Base-by-base conservation (phyloP, 768 basidiomycete species). In the Kwoniella dendrophila region DNA sequence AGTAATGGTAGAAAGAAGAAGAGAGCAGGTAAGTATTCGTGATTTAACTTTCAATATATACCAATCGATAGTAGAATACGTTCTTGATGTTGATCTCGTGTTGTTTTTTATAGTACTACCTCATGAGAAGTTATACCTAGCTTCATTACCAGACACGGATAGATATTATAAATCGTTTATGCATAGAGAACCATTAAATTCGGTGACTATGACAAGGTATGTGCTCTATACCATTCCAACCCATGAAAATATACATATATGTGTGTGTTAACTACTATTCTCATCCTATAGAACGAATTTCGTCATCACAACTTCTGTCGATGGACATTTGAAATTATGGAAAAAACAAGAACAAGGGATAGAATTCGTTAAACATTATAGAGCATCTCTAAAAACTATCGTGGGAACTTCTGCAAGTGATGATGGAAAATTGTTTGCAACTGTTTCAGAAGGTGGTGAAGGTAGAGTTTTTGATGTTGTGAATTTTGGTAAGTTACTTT, bases 111-210 rank as follows among this genome's bases (percentile, higher is more conserved):
- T 77, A 97, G 93, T 95, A 43, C 84, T 98, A 6, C 92, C 90
- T 0, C 93, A 97, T 78, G 96, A 98, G 82, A 85, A 86, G 68
- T 82, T 97, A 18, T 98, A 90, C 81, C 83, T 99, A 45, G 91
- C 92, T 38, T 91, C 95, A 80, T 82, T 99, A 20, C 96, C 96
- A 1, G 86, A 86, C 69, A 85, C 92, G 55, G 91, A 97, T 79
- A 87, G 96, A 68, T 99, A 99, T 81, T 88, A 87, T 82, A 93
- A 94, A 81, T 93, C 90, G 62, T 97, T 97, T 81, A 97, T 99
- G 96, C 96, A 99, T 78, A 83, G 93, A 51, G 95, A 98, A 66
- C 85, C 86, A 34, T 83, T 98, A 64, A 95, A 92, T 74, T 94
- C 90, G 68, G 87, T 86, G 38, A 86, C 90, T 24, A 87, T 92